phyloP scores from a whole-genome alignment of 2,329 filamentous ascomycete species.

The Aureobasidium sp. region DNA sequence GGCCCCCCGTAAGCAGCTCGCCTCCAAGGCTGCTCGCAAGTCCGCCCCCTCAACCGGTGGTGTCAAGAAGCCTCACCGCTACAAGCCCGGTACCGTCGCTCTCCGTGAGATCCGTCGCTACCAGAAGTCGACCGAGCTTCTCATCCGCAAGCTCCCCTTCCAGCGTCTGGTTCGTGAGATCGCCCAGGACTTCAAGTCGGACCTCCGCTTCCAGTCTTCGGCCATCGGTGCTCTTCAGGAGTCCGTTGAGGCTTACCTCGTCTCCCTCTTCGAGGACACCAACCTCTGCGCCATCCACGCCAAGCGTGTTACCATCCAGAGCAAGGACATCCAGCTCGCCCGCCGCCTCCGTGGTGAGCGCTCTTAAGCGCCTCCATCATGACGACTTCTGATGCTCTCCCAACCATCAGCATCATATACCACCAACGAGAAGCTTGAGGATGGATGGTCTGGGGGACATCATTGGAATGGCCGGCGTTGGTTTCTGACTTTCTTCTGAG shows the following conservation, averaged over 20 bases:
- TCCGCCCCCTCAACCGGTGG: slow-evolving; percentile 87
- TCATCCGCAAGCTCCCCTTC: slow-evolving; percentile 75
- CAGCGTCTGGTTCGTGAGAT: slow-evolving; percentile 73
- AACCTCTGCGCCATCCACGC: slow-evolving; percentile 96
- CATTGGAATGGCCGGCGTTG: slow-evolving; percentile 18
- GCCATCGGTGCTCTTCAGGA: slow-evolving; percentile 91
- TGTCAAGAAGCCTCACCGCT: slow-evolving; percentile 51
- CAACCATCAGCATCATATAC: slow-evolving; percentile 14
- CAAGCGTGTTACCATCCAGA: slow-evolving; percentile 79
- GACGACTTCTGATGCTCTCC: slow-evolving; percentile 18
- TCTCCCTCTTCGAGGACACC: slow-evolving; percentile 93
- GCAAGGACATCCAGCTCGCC: slow-evolving; percentile 78
- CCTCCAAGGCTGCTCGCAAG: slow-evolving; percentile 98
- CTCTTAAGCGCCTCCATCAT: slow-evolving; percentile 35
- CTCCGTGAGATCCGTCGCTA: slow-evolving; percentile 87
- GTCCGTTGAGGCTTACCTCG: slow-evolving; percentile 90
- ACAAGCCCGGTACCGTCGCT: slow-evolving; percentile 63
- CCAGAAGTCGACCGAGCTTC: slow-evolving; percentile 80
- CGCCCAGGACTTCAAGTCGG: slow-evolving; percentile 55
- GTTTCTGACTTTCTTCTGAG: slow-evolving; percentile 16
- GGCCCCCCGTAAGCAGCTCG: slow-evolving; percentile 86
- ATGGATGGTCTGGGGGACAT: slow-evolving; percentile 16
- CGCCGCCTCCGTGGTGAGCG: slow-evolving; percentile 49
- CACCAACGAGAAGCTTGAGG: slow-evolving; percentile 13
- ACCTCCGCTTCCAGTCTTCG: slow-evolving; percentile 92